These are phyloP conservation scores for Microthlaspi erraticum DNA, from an alignment of 345 rosid genomes.

Conservation along the genomic window DNA sequence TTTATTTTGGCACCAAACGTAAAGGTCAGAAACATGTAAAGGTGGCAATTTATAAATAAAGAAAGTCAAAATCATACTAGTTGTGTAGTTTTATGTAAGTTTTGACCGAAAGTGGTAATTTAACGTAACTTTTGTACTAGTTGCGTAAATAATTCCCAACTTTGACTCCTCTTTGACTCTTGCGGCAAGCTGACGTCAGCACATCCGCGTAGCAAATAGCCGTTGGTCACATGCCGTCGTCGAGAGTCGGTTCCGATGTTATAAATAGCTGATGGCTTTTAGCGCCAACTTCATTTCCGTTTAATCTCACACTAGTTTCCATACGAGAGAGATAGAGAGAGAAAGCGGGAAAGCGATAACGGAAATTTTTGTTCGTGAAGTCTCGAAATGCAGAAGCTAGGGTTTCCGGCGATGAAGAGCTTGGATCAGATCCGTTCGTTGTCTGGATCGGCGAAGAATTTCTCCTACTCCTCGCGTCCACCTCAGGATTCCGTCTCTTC, in stretches of 20 bases:
- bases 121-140: neutral
- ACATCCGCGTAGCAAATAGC: slow-evolving; percentile 2
- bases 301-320: slow-evolving; percentile 11
- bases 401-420: slow-evolving; percentile 70
- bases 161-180: neutral
- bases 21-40: neutral
- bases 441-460: slow-evolving; percentile 57
- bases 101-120: neutral
- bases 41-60: neutral
- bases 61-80: neutral
- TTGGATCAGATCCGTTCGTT: slow-evolving; percentile 65
- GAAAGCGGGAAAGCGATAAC: neutral
- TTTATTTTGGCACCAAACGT: neutral
- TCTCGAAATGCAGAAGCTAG: slow-evolving; percentile 72
- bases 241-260: neutral
- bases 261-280: slow-evolving; percentile 5
- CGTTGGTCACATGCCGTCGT: neutral
- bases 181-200: slow-evolving; percentile 12
- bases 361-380: slow-evolving; percentile 35
- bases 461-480: slow-evolving; percentile 60
- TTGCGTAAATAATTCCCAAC: neutral
- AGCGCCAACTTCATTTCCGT: slow-evolving; percentile 11
- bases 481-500: slow-evolving; percentile 57
- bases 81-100: neutral
- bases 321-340: slow-evolving; percentile 13